Percentiles rank a stretch among this genome's conserved stretches.
These are phyloP conservation scores for Didymella glomerata DNA, from an alignment of 2,329 filamentous ascomycete species.

Conservation along the genomic window DNA sequence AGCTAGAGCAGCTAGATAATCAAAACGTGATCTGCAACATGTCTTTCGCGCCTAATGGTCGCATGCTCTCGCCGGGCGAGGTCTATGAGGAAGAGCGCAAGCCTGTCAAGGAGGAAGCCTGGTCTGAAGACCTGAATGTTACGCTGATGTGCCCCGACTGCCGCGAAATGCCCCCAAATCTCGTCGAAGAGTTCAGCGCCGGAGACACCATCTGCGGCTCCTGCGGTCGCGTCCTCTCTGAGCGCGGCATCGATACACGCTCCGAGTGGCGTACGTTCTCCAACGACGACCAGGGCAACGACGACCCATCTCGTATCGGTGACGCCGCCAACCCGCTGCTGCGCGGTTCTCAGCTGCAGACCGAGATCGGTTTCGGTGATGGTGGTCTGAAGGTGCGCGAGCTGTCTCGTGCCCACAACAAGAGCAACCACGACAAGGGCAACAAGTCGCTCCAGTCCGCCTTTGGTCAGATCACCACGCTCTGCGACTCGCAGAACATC, in stretches of 20 bases:
- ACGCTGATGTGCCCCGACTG: conserved; percentile 88
- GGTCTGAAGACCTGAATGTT: conserved; percentile 86
- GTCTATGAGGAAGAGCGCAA: conserved; percentile 52
- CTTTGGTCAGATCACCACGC: conserved; percentile 84
- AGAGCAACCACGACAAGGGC: conserved; percentile 79
- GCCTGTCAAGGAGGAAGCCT: conserved; percentile 56
- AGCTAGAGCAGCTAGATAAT: conserved; percentile 24
- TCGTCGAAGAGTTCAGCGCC: conserved; percentile 90
- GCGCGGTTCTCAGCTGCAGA: conserved; percentile 88
- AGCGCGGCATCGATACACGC: conserved; percentile 91
- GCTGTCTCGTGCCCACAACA: conserved; percentile 83
- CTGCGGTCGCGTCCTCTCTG: conserved; percentile 89
- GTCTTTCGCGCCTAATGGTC: conserved; percentile 47
- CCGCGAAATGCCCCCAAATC: conserved; percentile 87
- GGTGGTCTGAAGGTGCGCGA: conserved; percentile 75
- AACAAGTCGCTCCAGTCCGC: conserved; percentile 83
- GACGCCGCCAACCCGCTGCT: conserved; percentile 90
- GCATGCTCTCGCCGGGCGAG: conserved; percentile 56
- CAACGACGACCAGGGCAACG: conserved; percentile 95
- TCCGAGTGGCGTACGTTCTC: conserved; percentile 99
- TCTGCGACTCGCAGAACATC: conserved; percentile 75
- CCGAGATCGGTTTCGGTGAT: conserved; percentile 84
- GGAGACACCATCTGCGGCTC: conserved; percentile 92
- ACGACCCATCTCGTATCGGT: conserved; percentile 97
- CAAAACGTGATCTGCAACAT: conserved; percentile 32